Base-by-base conservation (phyloP, 768 basidiomycete species). In the Tylopilus rubrobrunneus region DNA sequence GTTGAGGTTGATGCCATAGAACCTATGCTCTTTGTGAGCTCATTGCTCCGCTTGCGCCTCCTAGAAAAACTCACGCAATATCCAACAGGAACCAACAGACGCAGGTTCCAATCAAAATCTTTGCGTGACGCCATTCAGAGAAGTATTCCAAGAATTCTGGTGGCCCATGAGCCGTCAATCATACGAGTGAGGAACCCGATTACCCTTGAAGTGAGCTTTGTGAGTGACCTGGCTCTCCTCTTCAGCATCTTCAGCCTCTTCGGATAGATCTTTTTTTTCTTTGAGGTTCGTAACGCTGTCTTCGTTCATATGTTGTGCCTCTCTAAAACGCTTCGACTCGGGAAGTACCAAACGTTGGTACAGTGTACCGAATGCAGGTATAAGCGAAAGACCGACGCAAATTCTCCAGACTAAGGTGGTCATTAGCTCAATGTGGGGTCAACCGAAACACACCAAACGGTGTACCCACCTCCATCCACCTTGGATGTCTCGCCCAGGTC, bases 1-100 rank as follows among this genome's bases (percentile, higher is more conserved):
- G 73, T 89, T 89, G 48, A 83, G 67, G 63, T 82, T 82, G 72
- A 90, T 85, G 4, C 89, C 88, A 67, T 89, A 89, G 69, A 88
- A 88, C 0, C 84, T 85, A 49, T 11, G 36, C 47, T 14, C n/a
- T 27, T 21, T 15, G 21, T 49, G 27, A 48, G 10, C 15, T 1
- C 7, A 5, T 23, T 51, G 8, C 15, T 7, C n/a, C 4, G n/a
- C 17, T 12, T 19, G 8, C 17, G 40, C 2, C 2, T 40, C 9
- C 36, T 40, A 25, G 25, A 36, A 48, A 49, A 12, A 52, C 54
- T 53, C 60, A 85, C 79, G 87, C 84, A 31, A 89, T 77, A 59
- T 89, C 88, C 33, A 89, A 76, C 23, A 90, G 63, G 73, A 91
- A 89, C 89, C 89, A 91, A 57, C 81, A 85, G 41, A 66, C 29